phyloP scores from a whole-genome alignment of 352 stramenopile genomes.

The Blastocystis sp. region DNA sequence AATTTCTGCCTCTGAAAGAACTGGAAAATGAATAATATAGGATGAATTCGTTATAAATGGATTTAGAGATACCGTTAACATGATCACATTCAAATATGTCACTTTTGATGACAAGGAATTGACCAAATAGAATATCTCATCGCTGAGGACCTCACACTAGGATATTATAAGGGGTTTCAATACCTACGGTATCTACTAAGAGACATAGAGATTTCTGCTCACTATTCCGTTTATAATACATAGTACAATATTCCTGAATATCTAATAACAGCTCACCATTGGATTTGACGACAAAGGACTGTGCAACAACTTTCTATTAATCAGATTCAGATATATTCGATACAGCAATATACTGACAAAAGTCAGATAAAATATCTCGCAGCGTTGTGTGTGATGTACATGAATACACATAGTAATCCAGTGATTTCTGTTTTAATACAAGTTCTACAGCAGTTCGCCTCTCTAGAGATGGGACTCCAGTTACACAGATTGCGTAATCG shows the following conservation, averaged over 20 bases:
- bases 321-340: neutral
- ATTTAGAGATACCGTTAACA: constrained; percentile 31
- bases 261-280: constrained; percentile 23
- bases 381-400: constrained; percentile 4
- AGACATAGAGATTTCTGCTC: neutral
- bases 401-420: neutral
- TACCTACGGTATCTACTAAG: constrained; percentile 1
- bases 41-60: neutral
- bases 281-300: neutral
- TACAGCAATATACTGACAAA: neutral
- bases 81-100: neutral
- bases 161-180: neutral
- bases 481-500: constrained; percentile 25
- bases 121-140: constrained; percentile 7
- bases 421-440: neutral
- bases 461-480: constrained; percentile 32
- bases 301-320: neutral
- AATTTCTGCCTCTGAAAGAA: neutral
- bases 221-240: neutral
- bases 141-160: constrained; percentile 20
- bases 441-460: neutral
- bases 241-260: neutral
- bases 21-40: constrained; percentile 43
- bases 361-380: neutral
- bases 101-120: neutral